A percentile compares a stretch with the other conserved stretches of the same genome.
These are phyloP conservation scores for Daldinia sp. DNA, from an alignment of 2,329 filamentous ascomycete genomes.

Conservation along the genomic window DNA sequence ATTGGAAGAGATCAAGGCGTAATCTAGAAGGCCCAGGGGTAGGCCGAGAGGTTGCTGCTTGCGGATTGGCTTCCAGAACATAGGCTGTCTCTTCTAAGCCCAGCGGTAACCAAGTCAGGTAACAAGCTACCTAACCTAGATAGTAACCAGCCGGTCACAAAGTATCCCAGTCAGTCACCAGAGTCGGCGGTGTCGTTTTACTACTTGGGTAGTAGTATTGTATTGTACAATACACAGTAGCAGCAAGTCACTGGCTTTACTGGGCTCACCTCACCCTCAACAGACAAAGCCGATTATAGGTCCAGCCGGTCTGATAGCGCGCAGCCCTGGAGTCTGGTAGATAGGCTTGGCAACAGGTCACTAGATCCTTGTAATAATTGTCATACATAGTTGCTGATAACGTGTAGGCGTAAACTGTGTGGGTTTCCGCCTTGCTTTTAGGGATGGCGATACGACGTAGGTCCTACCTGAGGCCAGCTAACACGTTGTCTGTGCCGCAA, in stretches of 20 bases:
- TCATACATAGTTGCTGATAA: too few relatives aligned
- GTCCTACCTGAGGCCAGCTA: constrained; percentile 27
- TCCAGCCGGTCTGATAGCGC: too few relatives aligned
- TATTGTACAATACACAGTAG: too few relatives aligned
- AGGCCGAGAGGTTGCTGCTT: constrained; percentile 10
- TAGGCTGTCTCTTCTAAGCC: neutral
- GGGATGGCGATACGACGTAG: constrained; percentile 24
- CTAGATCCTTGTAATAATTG: constrained; percentile 26
- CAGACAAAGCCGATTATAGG: too few relatives aligned
- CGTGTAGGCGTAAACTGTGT: constrained; percentile 32
- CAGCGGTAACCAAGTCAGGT: neutral
- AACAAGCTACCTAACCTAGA: neutral
- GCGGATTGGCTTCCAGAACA: constrained; percentile 23
- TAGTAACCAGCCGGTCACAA: constrained; percentile 15
- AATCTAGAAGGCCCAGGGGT: constrained; percentile 34
- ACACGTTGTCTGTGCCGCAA: constrained; percentile 6
- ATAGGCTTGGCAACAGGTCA: constrained; percentile 28
- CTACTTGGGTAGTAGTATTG: too few relatives aligned
- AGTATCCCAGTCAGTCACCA: neutral
- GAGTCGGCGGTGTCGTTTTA: neutral
- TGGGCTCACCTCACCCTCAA: too few relatives aligned
- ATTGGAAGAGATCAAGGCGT: constrained; percentile 33
- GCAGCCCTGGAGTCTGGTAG: too few relatives aligned
- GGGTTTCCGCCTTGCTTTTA: constrained; percentile 34
- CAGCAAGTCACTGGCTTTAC: too few relatives aligned